Evolutionary conservation across 2,329 filamentous ascomycete genomes (phyloP), one percentile per base, ranked within the genome.

Genomic region (Anisogramma anomala): DNA sequence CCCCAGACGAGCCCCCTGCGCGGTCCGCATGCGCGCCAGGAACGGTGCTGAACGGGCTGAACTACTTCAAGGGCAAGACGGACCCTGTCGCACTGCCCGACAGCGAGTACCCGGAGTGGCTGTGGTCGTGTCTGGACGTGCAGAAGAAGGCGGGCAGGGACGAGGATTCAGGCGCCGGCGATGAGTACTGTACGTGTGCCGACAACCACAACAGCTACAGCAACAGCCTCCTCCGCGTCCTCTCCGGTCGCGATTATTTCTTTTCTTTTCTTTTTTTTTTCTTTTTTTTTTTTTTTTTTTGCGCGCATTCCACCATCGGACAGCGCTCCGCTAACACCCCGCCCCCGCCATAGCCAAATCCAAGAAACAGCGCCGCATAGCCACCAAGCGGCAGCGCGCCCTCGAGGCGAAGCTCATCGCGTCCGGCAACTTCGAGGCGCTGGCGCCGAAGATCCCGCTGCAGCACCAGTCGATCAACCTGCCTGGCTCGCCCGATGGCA

Each of bases 401-500:
- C 52, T 67, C 17, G 74, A 83, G 65, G 63, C 71, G 58, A 61
- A 70, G 62, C 56, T 84, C 55, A 59, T 79, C 55, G 72, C 77
- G 41, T 68, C 76, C 37, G 77, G 80, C 55, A 74, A 87, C 62
- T 62, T 82, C 13, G 77, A 77, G 39, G 68, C 75, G 22, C 63
- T 84, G 32, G 71, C 67, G 34, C 73, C 75, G 57, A 80, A 86
- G 65, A 66, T 91, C 27, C 84, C 84, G 8, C 58, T 89, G 30
- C 79, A 83, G 56, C 75, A 86, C 54, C 85, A 91, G 66, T 81
- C 73, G 15, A 70, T 89, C 54, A 85, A 91, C 68, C 58, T 91
- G 45, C 78, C 79, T 2, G 64, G 61, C 4, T 63, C 61, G 17
- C 58, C 64, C 46, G 61, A 65, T 49, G 63, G 62, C 41, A 61